Evolutionary conservation across 1,284 basidiomycete species (phyloP).

Genomic region (Puccinia sorghi): DNA sequence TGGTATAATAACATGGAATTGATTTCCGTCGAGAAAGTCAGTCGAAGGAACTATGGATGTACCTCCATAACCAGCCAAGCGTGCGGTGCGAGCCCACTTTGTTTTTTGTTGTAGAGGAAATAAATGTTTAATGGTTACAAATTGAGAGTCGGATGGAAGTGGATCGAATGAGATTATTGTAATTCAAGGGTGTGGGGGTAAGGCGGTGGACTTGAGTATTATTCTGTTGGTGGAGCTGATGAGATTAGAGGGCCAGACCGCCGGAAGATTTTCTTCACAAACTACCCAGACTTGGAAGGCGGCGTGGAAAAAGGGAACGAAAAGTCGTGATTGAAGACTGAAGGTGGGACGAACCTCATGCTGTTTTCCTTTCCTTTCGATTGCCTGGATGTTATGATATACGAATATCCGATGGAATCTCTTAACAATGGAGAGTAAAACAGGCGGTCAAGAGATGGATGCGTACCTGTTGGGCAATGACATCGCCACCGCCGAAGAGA

Average conservation of each 20-base stretch:
- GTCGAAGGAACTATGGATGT: neutral
- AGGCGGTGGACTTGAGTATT: neutral
- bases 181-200: neutral
- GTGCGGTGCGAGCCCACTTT: conserved; percentile 31
- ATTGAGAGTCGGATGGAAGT: neutral
- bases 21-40: neutral
- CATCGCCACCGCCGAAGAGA: conserved; percentile 39
- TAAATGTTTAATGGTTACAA: neutral
- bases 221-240: too few species aligned
- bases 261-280: neutral
- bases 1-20: neutral
- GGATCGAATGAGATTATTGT: neutral
- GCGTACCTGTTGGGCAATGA: conserved; percentile 44
- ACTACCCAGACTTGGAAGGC: neutral
- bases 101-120: too few species aligned
- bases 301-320: too few species aligned
- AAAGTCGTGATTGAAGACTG: neutral
- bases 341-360: conserved; percentile 25
- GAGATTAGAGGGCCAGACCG: neutral
- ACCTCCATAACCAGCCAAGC: conserved; percentile 47
- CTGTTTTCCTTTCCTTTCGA: conserved; percentile 36
- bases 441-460: neutral
- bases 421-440: neutral
- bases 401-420: too few species aligned
- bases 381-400: too few species aligned